These are phyloP conservation scores for Scheffersomyces insectosa DNA, from an alignment of 1,139 yeast species.

Conservation along the genomic window DNA sequence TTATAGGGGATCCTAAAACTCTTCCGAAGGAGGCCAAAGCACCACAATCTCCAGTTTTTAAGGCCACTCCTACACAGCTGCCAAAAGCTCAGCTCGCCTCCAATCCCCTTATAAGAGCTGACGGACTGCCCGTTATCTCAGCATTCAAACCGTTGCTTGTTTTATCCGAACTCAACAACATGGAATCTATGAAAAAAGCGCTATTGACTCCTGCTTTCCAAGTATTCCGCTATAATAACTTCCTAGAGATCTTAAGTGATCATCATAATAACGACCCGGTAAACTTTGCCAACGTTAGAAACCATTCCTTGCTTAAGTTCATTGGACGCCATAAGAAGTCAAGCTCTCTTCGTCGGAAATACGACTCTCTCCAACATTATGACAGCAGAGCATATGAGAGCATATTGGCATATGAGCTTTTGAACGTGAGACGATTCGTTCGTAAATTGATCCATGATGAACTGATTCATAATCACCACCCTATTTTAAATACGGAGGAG, in stretches of 20 bases:
- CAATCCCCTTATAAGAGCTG: conserved; percentile 6
- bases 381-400: conserved; percentile 33
- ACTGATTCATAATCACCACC: conserved; percentile 1
- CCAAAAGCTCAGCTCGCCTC: conserved; percentile 2
- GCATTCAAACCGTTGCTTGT: conserved; percentile 25
- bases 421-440: conserved; percentile 29
- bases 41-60: background rate
- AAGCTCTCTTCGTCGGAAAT: background rate
- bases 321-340: conserved; percentile 18
- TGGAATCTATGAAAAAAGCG: conserved; percentile 19
- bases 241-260: conserved; percentile 32
- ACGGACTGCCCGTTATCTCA: conserved; percentile 5
- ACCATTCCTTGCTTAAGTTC: conserved; percentile 39
- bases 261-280: conserved; percentile 41
- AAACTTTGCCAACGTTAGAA: conserved; percentile 42
- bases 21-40: background rate
- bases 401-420: conserved; percentile 32
- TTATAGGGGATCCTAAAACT: conserved; percentile 8
- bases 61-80: conserved; percentile 1
- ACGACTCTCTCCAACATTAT: conserved; percentile 8
- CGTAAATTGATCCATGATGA: conserved; percentile 24
- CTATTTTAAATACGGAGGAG: conserved; percentile 32
- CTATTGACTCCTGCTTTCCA: conserved; percentile 35
- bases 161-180: conserved; percentile 27
- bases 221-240: conserved; percentile 34